Evolutionary conservation across 306 rosid species (phyloP).

Genomic region (Dryas octopetala): DNA sequence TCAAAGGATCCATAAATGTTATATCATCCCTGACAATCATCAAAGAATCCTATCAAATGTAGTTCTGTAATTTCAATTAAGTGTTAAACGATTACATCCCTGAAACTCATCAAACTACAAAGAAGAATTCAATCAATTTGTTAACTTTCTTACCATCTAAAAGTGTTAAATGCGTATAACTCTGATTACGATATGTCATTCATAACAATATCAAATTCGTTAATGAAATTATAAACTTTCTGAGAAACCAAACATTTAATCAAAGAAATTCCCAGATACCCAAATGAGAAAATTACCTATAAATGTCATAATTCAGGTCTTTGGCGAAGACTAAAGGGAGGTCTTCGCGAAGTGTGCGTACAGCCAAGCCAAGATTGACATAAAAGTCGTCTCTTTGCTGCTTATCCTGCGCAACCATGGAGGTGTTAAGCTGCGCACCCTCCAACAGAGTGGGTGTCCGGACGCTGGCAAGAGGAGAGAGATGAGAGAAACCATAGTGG

Average conservation of each 20-base stretch:
- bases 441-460: constrained; percentile 40
- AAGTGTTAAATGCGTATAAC: neutral
- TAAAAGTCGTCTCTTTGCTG: constrained; percentile 68
- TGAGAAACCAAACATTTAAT: constrained; percentile 5
- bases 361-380: constrained; percentile 86
- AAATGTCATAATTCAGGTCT: constrained; percentile 88
- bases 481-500: constrained; percentile 26
- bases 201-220: neutral
- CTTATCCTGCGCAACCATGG: constrained; percentile 44
- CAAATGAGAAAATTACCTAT: constrained; percentile 54
- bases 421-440: constrained; percentile 56
- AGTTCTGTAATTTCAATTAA: neutral
- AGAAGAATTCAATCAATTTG: neutral
- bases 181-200: neutral
- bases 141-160: neutral
- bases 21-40: constrained; percentile 76
- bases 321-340: constrained; percentile 66
- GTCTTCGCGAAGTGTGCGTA: constrained; percentile 88
- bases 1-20: constrained; percentile 75
- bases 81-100: neutral
- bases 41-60: constrained; percentile 4
- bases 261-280: neutral
- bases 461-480: constrained; percentile 39
- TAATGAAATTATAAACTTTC: constrained; percentile 8
- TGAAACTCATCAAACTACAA: neutral